Evolutionary conservation across 345 rosid genomes (phyloP).

Genomic region (Mangifera indica): DNA sequence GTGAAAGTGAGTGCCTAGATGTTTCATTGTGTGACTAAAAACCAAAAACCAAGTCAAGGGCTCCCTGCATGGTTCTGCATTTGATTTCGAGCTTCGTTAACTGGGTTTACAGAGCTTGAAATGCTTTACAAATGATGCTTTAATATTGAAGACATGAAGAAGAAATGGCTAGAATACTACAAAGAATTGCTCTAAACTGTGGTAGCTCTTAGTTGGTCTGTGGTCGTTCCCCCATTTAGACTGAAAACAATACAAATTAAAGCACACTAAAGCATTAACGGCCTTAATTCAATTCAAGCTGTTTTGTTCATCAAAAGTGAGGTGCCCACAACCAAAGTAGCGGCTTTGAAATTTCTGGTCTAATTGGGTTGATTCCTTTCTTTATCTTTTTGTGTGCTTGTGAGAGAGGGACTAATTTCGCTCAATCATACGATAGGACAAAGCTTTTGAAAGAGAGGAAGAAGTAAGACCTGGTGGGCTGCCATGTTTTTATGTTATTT

Average conservation of each 20-base stretch:
- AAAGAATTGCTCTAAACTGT: background rate
- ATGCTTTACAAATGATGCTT: background rate
- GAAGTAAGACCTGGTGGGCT: background rate
- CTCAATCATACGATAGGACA: background rate
- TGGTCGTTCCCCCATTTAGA: background rate
- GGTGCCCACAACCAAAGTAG: too few species aligned
- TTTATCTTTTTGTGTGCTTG: background rate
- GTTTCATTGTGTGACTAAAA: background rate
- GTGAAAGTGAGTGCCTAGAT: background rate
- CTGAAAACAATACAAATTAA: background rate
- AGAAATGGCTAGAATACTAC: too few species aligned
- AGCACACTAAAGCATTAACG: background rate
- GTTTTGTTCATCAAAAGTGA: background rate
- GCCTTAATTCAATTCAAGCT: background rate
- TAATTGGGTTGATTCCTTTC: background rate
- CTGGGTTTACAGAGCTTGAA: background rate
- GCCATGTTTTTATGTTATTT: conserved; percentile 1
- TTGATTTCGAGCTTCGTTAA: background rate
- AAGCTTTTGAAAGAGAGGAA: background rate
- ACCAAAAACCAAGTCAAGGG: background rate
- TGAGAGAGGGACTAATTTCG: background rate
- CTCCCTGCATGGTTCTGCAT: background rate
- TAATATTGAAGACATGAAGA: background rate
- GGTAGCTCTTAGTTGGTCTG: background rate
- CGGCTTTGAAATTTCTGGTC: background rate